Conservation (phyloP, 306 rosid species). For the Quercus suber region DNA sequence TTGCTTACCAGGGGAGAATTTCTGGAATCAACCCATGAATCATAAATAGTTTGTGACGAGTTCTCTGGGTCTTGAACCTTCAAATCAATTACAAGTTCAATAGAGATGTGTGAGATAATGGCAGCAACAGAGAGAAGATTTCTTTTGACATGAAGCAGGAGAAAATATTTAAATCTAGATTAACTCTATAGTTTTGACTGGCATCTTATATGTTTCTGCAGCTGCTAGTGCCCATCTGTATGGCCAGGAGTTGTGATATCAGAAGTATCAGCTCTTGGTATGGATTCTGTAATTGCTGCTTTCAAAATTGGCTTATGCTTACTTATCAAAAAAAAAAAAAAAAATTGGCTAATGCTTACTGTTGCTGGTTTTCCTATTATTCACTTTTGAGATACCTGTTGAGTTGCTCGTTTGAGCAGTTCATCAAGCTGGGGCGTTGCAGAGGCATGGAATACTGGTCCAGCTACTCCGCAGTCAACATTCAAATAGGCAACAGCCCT, state of each 20-base stretch:
- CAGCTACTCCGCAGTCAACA: constrained; percentile 55
- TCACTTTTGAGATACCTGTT: constrained; percentile 41
- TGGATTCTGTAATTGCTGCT: not conserved
- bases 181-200: not conserved
- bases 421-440: constrained; percentile 85
- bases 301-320: not conserved
- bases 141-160: not conserved
- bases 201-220: not conserved
- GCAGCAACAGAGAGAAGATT: not conserved
- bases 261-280: not conserved
- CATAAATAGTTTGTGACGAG: constrained; percentile 59
- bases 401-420: constrained; percentile 55
- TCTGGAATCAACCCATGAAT: constrained; percentile 51
- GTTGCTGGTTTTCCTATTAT: not conserved
- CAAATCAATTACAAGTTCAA: constrained; percentile 11
- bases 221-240: not conserved
- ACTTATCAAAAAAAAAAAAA: too few relatives aligned
- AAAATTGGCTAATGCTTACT: not conserved
- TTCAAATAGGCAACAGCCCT: constrained; percentile 74
- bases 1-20: constrained; percentile 45
- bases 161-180: not conserved
- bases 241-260: not conserved
- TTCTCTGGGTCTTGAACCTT: constrained; percentile 72
- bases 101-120: not conserved
- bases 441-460: constrained; percentile 42